phyloP scores from a whole-genome alignment of 805 yeast genomes.

The Ogataea pignaliae region DNA sequence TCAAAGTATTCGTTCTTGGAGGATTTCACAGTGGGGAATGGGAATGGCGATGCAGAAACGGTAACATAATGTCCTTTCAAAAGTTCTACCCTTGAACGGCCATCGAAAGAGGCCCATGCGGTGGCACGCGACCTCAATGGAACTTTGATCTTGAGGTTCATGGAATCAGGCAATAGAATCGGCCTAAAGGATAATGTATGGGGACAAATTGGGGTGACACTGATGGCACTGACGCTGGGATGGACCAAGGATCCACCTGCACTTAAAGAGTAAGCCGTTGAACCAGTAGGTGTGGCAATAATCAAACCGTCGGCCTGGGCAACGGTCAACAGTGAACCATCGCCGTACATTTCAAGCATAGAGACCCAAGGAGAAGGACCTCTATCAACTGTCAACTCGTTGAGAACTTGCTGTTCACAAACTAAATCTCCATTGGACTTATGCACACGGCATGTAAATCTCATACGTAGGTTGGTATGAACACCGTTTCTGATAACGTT shows the following conservation, averaged over 20 bases:
- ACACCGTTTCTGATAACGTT: slow-evolving; percentile 67
- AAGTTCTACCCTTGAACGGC: slow-evolving; percentile 80
- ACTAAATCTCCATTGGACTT: slow-evolving; percentile 48
- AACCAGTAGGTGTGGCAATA: slow-evolving; percentile 92
- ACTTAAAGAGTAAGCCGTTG: slow-evolving; percentile 90
- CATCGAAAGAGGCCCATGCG: slow-evolving; percentile 97
- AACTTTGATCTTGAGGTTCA: slow-evolving; percentile 76
- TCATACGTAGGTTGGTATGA: slow-evolving; percentile 74
- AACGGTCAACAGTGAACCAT: slow-evolving; percentile 76
- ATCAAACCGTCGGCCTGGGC: slow-evolving; percentile 95
- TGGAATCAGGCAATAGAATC: slow-evolving; percentile 87
- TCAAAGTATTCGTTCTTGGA: slow-evolving; percentile 76
- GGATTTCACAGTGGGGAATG: slow-evolving; percentile 88
- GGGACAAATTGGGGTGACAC: slow-evolving; percentile 94
- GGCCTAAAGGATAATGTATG: slow-evolving; percentile 93
- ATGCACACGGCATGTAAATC: slow-evolving; percentile 77
- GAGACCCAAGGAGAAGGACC: slow-evolving; percentile 94
- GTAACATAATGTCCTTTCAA: slow-evolving; percentile 80
- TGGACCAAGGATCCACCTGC: slow-evolving; percentile 96
- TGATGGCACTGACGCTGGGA: slow-evolving; percentile 88
- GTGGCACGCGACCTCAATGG: slow-evolving; percentile 77
- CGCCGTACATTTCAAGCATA: slow-evolving; percentile 84
- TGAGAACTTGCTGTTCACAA: slow-evolving; percentile 72
- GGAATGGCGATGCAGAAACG: slow-evolving; percentile 80
- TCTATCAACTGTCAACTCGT: slow-evolving; percentile 86